Evolutionary conservation across 768 basidiomycete genomes (phyloP).

Genomic region (Chalciporus chontae): DNA sequence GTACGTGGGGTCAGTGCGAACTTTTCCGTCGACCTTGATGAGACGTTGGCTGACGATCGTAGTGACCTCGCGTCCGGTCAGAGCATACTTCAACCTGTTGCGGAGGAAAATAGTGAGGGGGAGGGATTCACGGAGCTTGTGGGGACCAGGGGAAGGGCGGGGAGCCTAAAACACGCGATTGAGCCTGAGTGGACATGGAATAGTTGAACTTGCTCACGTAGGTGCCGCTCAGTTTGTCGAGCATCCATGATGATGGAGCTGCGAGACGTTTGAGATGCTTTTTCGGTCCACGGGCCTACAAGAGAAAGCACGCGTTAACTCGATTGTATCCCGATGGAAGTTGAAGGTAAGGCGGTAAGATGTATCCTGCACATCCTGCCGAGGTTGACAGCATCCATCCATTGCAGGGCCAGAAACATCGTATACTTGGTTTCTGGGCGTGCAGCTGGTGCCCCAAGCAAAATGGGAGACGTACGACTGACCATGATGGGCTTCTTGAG

Average conservation of each 20-base stretch:
- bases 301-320: constrained; percentile 19
- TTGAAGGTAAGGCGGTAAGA: neutral
- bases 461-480: constrained; percentile 17
- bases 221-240: constrained; percentile 95
- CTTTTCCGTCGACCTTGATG: constrained; percentile 98
- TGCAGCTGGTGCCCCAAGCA: neutral
- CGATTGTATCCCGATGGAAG: neutral
- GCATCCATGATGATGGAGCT: constrained; percentile 99
- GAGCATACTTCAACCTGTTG: constrained; percentile 98
- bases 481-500: constrained; percentile 34
- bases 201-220: constrained; percentile 55
- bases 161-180: constrained; percentile 61
- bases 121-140: constrained; percentile 98
- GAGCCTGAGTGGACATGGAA: constrained; percentile 1
- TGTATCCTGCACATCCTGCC: constrained; percentile 20
- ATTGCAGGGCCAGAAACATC: constrained; percentile 4
- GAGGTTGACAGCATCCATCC: constrained; percentile 25
- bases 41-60: constrained; percentile 93
- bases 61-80: constrained; percentile 95
- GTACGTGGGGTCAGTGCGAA: constrained; percentile 95
- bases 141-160: constrained; percentile 96
- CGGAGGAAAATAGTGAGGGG: constrained; percentile 97
- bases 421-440: neutral
- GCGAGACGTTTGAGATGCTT: constrained; percentile 98
- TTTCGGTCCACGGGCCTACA: constrained; percentile 94